Evolutionary conservation across 1,139 yeast genomes (phyloP).

Genomic region (Kurtzmaniella quercitrusa): DNA sequence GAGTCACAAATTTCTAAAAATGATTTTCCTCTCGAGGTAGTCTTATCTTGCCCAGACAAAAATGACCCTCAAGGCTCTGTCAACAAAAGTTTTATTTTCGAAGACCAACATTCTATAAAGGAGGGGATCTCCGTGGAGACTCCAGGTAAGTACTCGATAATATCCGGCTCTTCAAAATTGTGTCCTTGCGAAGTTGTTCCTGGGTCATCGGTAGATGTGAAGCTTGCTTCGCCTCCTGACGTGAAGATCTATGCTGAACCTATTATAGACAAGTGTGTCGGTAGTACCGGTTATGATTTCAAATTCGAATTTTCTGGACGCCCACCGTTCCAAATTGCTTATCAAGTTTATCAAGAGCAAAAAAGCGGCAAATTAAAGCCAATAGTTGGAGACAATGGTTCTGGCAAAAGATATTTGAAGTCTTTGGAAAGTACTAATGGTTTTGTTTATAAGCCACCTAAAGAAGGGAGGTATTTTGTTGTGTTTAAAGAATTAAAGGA

Average conservation of each 20-base stretch:
- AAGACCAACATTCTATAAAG: conserved; percentile 22
- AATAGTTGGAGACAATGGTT: conserved; percentile 29
- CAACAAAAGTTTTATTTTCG: conserved; percentile 35
- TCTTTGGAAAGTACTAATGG: conserved; percentile 25
- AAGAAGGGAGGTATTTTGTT: conserved; percentile 78
- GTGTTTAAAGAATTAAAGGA: conserved; percentile 60
- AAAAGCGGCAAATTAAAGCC: conserved; percentile 30
- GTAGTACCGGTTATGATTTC: conserved; percentile 75
- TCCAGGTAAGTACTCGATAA: conserved; percentile 63
- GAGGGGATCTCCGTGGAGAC: conserved; percentile 38
- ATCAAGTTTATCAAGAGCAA: conserved; percentile 52
- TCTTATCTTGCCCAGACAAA: conserved; percentile 23
- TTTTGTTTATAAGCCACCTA: conserved; percentile 69
- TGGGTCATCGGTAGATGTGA: conserved; percentile 21
- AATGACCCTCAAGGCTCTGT: conserved; percentile 23
- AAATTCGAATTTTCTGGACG: conserved; percentile 71
- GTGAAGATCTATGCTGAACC: conserved; percentile 53
- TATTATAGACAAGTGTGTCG: conserved; percentile 83
- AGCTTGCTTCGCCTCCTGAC: conserved; percentile 42
- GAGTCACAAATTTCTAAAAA: conserved; percentile 14
- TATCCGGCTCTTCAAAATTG: conserved; percentile 48
- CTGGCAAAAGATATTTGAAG: conserved; percentile 20
- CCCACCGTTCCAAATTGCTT: conserved; percentile 73
- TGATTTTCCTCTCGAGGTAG: conserved; percentile 49
- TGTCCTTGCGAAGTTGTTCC: conserved; percentile 64